Percentiles rank a stretch among this genome's conserved stretches.
Evolutionary conservation across 2,329 filamentous ascomycete genomes (phyloP).

Genomic region (Metarhizium guizhouense): DNA sequence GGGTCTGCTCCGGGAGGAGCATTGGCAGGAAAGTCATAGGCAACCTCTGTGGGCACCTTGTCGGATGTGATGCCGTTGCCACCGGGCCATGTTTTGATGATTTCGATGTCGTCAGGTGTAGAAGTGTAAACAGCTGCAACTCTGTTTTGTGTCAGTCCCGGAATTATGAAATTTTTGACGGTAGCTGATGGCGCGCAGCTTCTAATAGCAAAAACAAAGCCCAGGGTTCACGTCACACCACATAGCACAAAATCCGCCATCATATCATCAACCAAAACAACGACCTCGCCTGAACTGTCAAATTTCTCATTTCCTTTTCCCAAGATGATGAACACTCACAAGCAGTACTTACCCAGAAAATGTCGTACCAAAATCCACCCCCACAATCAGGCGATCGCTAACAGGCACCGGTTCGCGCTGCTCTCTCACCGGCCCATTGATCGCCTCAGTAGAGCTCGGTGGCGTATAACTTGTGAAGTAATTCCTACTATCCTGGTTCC

Average conservation of each 20-base stretch:
- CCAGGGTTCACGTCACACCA: background rate
- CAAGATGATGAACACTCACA: background rate
- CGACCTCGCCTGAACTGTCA: too few relatives aligned
- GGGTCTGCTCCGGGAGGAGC: conserved; percentile 29
- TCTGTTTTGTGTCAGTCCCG: conserved; percentile 11
- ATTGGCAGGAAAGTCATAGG: conserved; percentile 38
- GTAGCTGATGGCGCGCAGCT: background rate
- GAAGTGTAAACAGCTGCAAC: conserved; percentile 67
- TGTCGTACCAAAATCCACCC: conserved; percentile 78
- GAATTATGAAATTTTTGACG: background rate
- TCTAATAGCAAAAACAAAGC: background rate
- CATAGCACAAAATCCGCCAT: background rate
- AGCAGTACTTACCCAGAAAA: conserved; percentile 57
- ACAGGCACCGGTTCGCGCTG: conserved; percentile 40
- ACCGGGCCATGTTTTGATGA: conserved; percentile 78
- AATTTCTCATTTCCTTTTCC: background rate
- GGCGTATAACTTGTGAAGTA: conserved; percentile 48
- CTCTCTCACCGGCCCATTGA: conserved; percentile 52
- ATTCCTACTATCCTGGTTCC: conserved; percentile 47
- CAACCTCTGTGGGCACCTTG: conserved; percentile 76
- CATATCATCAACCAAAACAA: background rate
- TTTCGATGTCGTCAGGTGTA: conserved; percentile 70
- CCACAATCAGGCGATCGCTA: conserved; percentile 62
- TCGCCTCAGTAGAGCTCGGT: conserved; percentile 50
- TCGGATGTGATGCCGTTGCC: conserved; percentile 82